Evolutionary conservation across 192 early-diverging fungal species (phyloP).

Genomic region (Mortierella antarctica): DNA sequence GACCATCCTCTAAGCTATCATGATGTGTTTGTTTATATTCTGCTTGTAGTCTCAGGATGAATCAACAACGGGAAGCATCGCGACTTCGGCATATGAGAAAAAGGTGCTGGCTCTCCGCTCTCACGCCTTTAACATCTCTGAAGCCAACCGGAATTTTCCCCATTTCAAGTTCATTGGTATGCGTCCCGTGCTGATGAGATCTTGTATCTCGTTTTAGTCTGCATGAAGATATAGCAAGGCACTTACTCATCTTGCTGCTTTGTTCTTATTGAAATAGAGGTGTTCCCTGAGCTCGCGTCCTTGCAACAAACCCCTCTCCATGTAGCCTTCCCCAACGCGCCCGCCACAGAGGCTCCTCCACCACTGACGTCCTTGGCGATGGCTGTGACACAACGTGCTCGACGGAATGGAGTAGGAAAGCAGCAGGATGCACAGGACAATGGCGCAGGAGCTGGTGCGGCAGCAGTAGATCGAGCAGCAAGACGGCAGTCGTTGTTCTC

Average conservation of each 20-base stretch:
- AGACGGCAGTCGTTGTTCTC: constrained; percentile 39
- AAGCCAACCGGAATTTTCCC: too few relatives aligned
- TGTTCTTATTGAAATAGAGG: constrained; percentile 54
- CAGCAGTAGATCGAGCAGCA: constrained; percentile 34
- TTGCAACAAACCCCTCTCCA: constrained; percentile 57
- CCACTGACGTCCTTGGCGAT: neutral
- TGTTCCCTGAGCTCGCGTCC: constrained; percentile 89
- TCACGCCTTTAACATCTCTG: constrained; percentile 78
- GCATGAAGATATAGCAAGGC: neutral
- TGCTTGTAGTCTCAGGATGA: constrained; percentile 78
- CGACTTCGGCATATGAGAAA: constrained; percentile 82
- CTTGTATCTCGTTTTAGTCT: neutral
- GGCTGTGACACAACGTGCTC: neutral
- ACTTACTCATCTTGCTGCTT: neutral
- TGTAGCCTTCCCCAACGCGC: constrained; percentile 53
- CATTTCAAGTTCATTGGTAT: constrained; percentile 82
- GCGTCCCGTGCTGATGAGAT: neutral
- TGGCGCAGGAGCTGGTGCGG: constrained; percentile 21
- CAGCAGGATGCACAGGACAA: neutral
- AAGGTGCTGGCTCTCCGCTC: constrained; percentile 80
- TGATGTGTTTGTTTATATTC: constrained; percentile 4
- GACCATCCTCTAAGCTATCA: neutral
- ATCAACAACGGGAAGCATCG: constrained; percentile 93
- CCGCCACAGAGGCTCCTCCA: constrained; percentile 33
- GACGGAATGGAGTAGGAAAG: neutral